Evolutionary conservation across 2,329 filamentous ascomycete species (phyloP).

Genomic region (Raffaelea arxii): DNA sequence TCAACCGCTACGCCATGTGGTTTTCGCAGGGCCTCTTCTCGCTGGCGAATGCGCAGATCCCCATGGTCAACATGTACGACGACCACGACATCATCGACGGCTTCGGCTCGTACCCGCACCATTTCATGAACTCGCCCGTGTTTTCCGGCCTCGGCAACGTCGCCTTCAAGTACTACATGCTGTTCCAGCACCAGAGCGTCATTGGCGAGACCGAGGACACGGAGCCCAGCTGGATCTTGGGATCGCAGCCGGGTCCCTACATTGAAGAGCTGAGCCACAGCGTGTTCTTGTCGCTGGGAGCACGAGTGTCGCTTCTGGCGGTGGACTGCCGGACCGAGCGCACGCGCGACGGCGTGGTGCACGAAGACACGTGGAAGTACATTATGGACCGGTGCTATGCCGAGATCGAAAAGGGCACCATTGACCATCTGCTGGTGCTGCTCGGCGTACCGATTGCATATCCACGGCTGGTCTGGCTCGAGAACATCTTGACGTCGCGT

Average conservation of each 20-base stretch:
- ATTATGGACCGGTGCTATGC: conserved; percentile 77
- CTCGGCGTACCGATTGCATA: conserved; percentile 78
- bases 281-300: conserved; percentile 74
- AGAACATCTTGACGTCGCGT: conserved; percentile 70
- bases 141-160: conserved; percentile 84
- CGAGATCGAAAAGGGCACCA: conserved; percentile 74
- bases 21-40: conserved; percentile 92
- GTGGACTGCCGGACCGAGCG: conserved; percentile 89
- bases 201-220: conserved; percentile 67
- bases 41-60: conserved; percentile 88
- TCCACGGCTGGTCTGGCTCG: conserved; percentile 63
- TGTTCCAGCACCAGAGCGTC: conserved; percentile 94
- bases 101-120: conserved; percentile 84
- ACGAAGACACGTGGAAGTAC: conserved; percentile 71
- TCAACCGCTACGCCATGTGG: conserved; percentile 85
- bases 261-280: conserved; percentile 80
- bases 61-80: conserved; percentile 97
- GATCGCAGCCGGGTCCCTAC: conserved; percentile 72
- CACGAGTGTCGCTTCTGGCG: conserved; percentile 70
- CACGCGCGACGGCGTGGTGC: conserved; percentile 71
- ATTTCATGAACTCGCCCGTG: conserved; percentile 83
- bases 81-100: conserved; percentile 91
- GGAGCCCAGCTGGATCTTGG: conserved; percentile 88
- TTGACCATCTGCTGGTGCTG: conserved; percentile 82
- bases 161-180: conserved; percentile 97